Evolutionary conservation across 306 rosid genomes (phyloP).

Genomic region (Citrullus mucosospermus): DNA sequence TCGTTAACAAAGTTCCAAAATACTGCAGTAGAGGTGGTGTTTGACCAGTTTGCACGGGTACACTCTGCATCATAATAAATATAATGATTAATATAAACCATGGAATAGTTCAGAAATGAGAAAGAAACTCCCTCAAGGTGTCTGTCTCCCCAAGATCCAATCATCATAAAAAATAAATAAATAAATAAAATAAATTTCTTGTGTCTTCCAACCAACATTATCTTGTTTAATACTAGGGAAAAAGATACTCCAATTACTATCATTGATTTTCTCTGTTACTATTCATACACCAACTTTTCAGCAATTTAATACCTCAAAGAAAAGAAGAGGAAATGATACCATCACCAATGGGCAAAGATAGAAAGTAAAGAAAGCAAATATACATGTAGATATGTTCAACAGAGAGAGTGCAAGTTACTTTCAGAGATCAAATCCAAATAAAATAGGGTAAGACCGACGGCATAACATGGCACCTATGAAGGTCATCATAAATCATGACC

Average conservation of each 20-base stretch:
- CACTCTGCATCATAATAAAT: conserved; percentile 49
- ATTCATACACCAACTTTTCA: neutral
- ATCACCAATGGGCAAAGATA: neutral
- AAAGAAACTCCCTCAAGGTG: neutral
- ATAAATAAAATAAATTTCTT: neutral
- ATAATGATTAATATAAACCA: neutral
- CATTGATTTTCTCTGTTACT: neutral
- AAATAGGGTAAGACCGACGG: neutral
- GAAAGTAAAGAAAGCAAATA: neutral
- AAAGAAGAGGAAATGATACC: neutral
- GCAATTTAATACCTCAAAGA: neutral
- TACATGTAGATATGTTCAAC: neutral
- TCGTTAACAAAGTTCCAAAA: conserved; percentile 87
- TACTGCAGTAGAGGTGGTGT: conserved; percentile 97
- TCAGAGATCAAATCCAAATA: neutral
- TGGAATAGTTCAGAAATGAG: neutral
- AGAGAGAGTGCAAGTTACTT: neutral
- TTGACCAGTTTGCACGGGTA: conserved; percentile 99
- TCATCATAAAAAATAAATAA: no score
- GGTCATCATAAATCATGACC: neutral
- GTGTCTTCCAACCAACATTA: neutral
- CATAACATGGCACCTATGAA: neutral
- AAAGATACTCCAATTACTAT: neutral
- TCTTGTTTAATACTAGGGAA: neutral
- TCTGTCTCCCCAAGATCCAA: neutral